Percentiles rank a stretch among this genome's conserved stretches.
Conservation (phyloP, 176 grass and related monocot species). For the Metroxylon sagu region DNA sequence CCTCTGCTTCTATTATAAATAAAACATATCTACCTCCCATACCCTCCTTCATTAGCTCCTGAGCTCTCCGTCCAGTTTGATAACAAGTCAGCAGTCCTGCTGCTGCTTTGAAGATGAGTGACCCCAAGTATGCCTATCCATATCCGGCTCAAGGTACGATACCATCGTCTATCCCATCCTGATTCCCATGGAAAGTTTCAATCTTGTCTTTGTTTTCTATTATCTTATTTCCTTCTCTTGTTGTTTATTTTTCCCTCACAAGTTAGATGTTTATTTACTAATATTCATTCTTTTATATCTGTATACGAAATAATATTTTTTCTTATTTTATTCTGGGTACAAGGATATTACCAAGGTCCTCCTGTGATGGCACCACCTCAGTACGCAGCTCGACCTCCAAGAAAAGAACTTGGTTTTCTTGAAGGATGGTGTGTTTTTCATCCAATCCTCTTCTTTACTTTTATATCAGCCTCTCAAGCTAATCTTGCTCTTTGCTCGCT, state of each 20-base stretch:
- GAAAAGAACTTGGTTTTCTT: slow-evolving; percentile 40
- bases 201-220: too few species aligned
- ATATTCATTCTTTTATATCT: not conserved
- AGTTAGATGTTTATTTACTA: too few species aligned
- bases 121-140: not conserved
- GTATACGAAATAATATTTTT: not conserved
- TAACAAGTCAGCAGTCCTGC: too few species aligned
- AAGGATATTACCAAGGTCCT: slow-evolving; percentile 52
- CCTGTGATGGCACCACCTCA: slow-evolving; percentile 53
- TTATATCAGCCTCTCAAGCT: too few species aligned
- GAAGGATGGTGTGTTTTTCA: slow-evolving; percentile 45
- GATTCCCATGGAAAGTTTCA: too few species aligned
- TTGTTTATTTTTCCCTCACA: too few species aligned
- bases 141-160: not conserved
- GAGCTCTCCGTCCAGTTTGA: too few species aligned
- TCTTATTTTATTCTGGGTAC: not conserved
- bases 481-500: not conserved
- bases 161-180: too few species aligned
- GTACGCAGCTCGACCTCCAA: slow-evolving; percentile 40
- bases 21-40: too few species aligned
- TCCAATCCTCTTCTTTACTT: not conserved
- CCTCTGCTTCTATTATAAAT: too few species aligned
- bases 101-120: not conserved
- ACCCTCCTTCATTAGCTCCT: too few species aligned
- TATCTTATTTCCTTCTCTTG: too few species aligned